These are phyloP conservation scores for Copromyces sp. DNA, from an alignment of 495 filamentous ascomycete genomes.

Conservation along the genomic window DNA sequence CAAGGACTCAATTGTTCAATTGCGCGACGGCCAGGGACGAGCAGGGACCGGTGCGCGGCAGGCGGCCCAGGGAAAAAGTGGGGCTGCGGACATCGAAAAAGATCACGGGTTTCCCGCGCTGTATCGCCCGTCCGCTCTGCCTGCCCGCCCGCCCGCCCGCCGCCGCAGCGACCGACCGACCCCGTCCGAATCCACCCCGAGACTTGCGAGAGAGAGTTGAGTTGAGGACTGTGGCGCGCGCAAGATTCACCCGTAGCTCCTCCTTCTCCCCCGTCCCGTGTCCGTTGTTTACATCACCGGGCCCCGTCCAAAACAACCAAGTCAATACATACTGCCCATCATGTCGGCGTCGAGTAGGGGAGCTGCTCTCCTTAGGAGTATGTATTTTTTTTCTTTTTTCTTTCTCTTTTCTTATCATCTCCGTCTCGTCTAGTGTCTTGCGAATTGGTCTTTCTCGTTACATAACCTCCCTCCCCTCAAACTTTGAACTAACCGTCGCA, in stretches of 20 bases:
- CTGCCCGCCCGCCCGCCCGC: background rate
- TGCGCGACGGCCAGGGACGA: conserved; percentile 1
- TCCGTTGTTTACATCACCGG: background rate
- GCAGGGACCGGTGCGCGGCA: background rate
- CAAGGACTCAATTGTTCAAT: background rate
- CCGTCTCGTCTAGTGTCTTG: too few species aligned
- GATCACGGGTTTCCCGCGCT: conserved; percentile 13
- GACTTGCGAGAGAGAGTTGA: background rate
- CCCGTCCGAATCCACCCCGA: background rate
- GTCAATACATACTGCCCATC: conserved; percentile 12
- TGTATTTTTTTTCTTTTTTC: conserved; percentile 4
- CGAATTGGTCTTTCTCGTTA: background rate
- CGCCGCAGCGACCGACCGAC: background rate
- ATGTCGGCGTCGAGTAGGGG: conserved; percentile 46
- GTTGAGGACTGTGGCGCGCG: background rate
- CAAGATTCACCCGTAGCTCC: background rate
- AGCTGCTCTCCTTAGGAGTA: conserved; percentile 34
- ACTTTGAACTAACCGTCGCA: conserved; percentile 1
- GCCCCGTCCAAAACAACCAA: background rate
- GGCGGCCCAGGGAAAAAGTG: conserved; percentile 1
- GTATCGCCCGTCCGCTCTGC: background rate
- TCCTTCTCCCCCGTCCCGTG: background rate
- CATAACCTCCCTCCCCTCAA: conserved; percentile 13
- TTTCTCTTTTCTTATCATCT: background rate
- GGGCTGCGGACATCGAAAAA: conserved; percentile 19